Base-by-base conservation (phyloP, 345 rosid species). In the Citrus unshiu region DNA sequence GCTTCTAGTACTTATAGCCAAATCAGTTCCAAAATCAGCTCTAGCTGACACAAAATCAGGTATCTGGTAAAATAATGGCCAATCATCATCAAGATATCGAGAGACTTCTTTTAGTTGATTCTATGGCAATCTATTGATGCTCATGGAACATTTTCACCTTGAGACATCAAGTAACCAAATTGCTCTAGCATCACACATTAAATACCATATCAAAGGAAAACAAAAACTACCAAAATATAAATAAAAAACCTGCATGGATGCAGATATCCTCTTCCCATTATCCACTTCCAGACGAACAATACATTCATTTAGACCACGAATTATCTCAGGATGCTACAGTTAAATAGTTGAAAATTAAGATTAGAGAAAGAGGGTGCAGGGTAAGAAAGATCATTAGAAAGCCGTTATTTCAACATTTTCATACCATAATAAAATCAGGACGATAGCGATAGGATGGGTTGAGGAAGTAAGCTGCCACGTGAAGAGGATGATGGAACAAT, bases 251-350 rank as follows among this genome's bases (percentile, higher is more conserved):
- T 93, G 99, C 94, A 86, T 90, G 77, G 97, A 88, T 77, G 96
- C 98, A 80, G 93, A 86, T 83, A 92, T 89, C 81, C 93, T 89
- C 82, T 88, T 88, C 72, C 75, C 84, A 63, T 79, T 86, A 78
- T 95, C 99, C 43, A 91, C 88, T 86, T 90, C 99, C 67, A 93
- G 87, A 75, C 98, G 90, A 73, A 85, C 93, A 29, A 93, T 92
- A 84, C 99, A 91, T 80, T 93, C 98, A 83, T 93, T 93, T 60
- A 95, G 87, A 29, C 99, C 97, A 22, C 95, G 94, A 4, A 90
- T 85, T 37, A 93, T 91, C 81, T 91, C 98, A 58, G 96, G 89
- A 68, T 86, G 89, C 99, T 95, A 87, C 72, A 78, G 66, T 73
- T 51, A 76, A 67, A 77, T 22, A 69, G 59, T 29, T 63, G 9